Evolutionary conservation across 371 early-diverging fungal species (phyloP).

Genomic region (Nematocida homosporus): DNA sequence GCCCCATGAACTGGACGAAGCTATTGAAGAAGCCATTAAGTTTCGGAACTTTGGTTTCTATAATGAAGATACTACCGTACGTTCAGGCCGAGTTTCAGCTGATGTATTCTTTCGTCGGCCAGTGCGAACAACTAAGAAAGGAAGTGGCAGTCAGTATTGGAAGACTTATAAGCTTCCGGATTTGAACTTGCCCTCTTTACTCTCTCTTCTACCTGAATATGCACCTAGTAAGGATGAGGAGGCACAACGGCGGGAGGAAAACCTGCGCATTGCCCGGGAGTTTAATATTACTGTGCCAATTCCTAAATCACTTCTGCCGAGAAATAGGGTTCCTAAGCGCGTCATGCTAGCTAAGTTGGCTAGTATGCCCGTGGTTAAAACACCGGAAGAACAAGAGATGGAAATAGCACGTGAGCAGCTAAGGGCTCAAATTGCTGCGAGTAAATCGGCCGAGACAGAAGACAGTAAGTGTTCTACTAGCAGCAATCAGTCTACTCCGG

Average conservation of each 20-base stretch:
- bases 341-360: no score
- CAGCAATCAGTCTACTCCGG: background rate
- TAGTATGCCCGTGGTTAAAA: background rate
- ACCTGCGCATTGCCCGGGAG: no score
- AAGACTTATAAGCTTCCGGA: slow-evolving; percentile 20
- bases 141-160: background rate
- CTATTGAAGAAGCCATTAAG: slow-evolving; percentile 1
- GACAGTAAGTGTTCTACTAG: background rate
- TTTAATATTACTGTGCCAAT: no score
- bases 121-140: background rate
- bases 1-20: background rate
- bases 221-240: background rate
- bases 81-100: background rate
- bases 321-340: no score
- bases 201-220: slow-evolving; percentile 36
- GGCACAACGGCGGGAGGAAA: no score
- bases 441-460: background rate
- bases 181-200: slow-evolving; percentile 24
- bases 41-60: slow-evolving; percentile 1
- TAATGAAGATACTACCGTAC: background rate
- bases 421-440: background rate
- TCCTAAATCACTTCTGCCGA: no score
- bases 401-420: background rate
- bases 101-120: slow-evolving; percentile 32
- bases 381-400: background rate